A percentile compares a stretch with the other conserved stretches of the same genome.
These are phyloP conservation scores for Orbilia oligospora DNA, from an alignment of 2,329 filamentous ascomycete genomes.

Conservation along the genomic window DNA sequence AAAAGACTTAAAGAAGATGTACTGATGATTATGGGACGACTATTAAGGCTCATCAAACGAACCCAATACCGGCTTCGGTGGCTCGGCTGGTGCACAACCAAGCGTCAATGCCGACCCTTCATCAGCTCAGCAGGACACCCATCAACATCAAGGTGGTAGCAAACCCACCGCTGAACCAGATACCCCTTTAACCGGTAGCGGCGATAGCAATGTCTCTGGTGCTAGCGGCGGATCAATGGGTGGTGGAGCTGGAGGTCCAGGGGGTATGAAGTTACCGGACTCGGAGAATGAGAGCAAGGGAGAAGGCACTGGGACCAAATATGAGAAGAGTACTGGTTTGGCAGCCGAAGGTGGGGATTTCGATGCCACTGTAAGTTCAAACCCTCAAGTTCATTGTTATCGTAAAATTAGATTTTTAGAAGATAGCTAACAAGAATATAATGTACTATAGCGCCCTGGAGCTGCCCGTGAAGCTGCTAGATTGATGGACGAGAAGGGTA, in stretches of 20 bases:
- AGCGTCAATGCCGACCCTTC: slow-evolving; percentile 34
- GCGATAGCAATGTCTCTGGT: slow-evolving; percentile 46
- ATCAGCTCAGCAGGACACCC: slow-evolving; percentile 32
- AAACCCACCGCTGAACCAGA: slow-evolving; percentile 64
- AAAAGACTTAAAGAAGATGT: neutral
- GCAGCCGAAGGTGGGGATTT: slow-evolving; percentile 78
- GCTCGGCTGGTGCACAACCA: slow-evolving; percentile 50
- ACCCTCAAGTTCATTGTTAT: neutral
- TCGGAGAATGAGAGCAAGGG: slow-evolving; percentile 65
- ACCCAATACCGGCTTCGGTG: slow-evolving; percentile 60
- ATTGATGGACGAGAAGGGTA: slow-evolving; percentile 72
- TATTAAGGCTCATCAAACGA: slow-evolving; percentile 53
- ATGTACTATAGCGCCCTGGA: slow-evolving; percentile 70
- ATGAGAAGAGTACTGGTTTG: slow-evolving; percentile 74
- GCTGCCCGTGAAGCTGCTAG: slow-evolving; percentile 78
- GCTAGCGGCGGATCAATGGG: slow-evolving; percentile 62
- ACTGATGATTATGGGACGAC: neutral
- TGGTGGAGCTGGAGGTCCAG: slow-evolving; percentile 64
- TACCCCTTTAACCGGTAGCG: slow-evolving; percentile 61
- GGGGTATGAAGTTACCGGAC: slow-evolving; percentile 63
- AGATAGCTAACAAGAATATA: neutral
- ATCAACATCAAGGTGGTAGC: slow-evolving; percentile 67
- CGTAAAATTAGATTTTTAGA: neutral
- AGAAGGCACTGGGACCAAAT: slow-evolving; percentile 73
- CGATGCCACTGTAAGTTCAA: slow-evolving; percentile 70